Base-by-base conservation (phyloP, 2,329 filamentous ascomycete genomes). In the Pseudocercospora vitis region DNA sequence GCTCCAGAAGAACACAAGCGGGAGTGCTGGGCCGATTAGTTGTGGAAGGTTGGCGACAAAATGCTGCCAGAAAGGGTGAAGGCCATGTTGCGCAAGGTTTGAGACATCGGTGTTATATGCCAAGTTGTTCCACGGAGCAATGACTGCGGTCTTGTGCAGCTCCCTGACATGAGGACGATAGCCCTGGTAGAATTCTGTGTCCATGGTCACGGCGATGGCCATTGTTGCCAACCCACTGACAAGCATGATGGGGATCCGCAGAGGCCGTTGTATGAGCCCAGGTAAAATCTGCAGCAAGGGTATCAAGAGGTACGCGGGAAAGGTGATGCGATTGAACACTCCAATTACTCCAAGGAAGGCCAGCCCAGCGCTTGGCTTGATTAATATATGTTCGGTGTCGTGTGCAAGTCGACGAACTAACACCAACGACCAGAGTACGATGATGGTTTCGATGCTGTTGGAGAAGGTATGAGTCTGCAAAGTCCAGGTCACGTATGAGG, bases 401-500 rank as follows among this genome's bases (percentile, higher is more conserved):
- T 87, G 85, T 40, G 87, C 78, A 62, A 97, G 94, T 69, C 92
- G 86, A 71, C 89, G 85, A 57, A 96, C 91, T 70, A 99, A 75
- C 44, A 97, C 91, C 71, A 99, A 75, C 67, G 88, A 91, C 94
- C 94, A 99, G 50, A 89, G 83, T 48, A 99, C 91, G 47, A 92
- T 81, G 63, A 99, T 77, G 2, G 94, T 97, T 76, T 99, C 94
- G 62, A 97, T 82, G 57, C 92, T 95, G 74, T 99, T 99, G 59
- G 92, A 97, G 72, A 99, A 97, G 9, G 94, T 97, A 73, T 99
- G 94, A 14, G 90, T 94, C 74, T 99, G 94, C 74, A 92, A 96
- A 39, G 92, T 96, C 92, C 94, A 99, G 44, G 94, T 99, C 63
- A 96, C 92, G 74, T 97, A 99, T 21, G 91, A 96, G 23, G 92